Conservation (phyloP, 1,284 basidiomycete species). For the Microbotryum violaceum region DNA sequence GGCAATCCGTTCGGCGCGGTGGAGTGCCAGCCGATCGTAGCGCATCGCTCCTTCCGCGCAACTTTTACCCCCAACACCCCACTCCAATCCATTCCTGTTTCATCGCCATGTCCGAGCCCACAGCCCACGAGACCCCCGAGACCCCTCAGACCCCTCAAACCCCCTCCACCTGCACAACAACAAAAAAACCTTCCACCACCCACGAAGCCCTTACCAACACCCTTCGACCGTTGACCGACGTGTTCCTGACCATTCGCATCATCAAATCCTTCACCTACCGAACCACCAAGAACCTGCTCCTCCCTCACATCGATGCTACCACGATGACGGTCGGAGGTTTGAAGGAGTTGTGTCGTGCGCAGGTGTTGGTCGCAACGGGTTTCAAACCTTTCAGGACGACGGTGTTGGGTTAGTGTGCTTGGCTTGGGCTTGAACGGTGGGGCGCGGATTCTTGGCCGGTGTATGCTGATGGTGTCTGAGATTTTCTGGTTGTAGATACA, state of each 20-base stretch:
- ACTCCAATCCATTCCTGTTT: no score
- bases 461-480: not conserved
- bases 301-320: slow-evolving; percentile 73
- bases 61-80: no score
- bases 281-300: slow-evolving; percentile 78
- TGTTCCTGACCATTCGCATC: slow-evolving; percentile 79
- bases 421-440: not conserved
- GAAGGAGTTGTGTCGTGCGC: slow-evolving; percentile 47
- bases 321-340: slow-evolving; percentile 65
- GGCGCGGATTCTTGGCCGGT: not conserved
- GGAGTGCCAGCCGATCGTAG: no score
- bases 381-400: slow-evolving; percentile 80
- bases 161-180: not conserved
- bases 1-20: no score
- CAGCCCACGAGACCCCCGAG: no score
- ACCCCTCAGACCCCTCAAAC: not conserved
- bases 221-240: slow-evolving; percentile 58
- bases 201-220: slow-evolving; percentile 58
- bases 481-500: slow-evolving; percentile 53
- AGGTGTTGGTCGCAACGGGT: slow-evolving; percentile 46
- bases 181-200: not conserved
- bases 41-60: no score
- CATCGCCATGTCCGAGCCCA: no score
- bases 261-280: slow-evolving; percentile 94
- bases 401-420: slow-evolving; percentile 51